These are phyloP conservation scores for Aspergillus sclerotialis DNA, from an alignment of 2,329 filamentous ascomycete species.

Conservation along the genomic window DNA sequence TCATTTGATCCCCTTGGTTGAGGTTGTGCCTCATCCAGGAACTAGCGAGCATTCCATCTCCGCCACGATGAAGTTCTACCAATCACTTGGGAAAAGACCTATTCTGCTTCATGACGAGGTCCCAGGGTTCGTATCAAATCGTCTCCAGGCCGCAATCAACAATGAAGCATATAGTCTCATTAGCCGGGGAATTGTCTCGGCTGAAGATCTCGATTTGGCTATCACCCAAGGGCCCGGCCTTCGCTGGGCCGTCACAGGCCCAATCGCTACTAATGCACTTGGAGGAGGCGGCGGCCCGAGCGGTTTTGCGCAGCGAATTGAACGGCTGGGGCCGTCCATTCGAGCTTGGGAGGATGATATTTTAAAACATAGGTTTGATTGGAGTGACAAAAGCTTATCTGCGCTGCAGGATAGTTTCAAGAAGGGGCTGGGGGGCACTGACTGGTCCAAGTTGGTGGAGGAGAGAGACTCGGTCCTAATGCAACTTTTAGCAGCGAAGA, in stretches of 20 bases:
- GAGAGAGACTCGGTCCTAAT: not conserved
- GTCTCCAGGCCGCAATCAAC: not conserved
- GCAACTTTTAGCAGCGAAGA: not conserved
- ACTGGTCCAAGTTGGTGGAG: not conserved
- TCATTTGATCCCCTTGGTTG: constrained; percentile 42
- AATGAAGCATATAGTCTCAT: not conserved
- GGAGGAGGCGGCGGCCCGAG: not conserved
- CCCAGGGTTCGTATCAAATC: not conserved
- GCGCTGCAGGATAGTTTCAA: not conserved
- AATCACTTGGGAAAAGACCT: not conserved
- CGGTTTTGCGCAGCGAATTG: not conserved
- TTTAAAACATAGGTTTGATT: not conserved
- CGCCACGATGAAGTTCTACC: not conserved
- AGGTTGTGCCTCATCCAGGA: constrained; percentile 34
- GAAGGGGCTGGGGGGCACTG: not conserved
- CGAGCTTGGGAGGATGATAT: constrained; percentile 1
- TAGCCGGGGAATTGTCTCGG: not conserved
- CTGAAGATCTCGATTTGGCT: not conserved
- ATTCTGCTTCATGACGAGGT: not conserved
- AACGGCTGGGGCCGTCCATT: not conserved
- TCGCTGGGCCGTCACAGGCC: not conserved
- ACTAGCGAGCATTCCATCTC: constrained; percentile 15
- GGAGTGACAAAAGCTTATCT: not conserved
- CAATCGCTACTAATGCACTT: not conserved
- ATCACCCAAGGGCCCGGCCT: not conserved